Conservation (phyloP, 768 basidiomycete species). For the Baorangia bicolor region DNA sequence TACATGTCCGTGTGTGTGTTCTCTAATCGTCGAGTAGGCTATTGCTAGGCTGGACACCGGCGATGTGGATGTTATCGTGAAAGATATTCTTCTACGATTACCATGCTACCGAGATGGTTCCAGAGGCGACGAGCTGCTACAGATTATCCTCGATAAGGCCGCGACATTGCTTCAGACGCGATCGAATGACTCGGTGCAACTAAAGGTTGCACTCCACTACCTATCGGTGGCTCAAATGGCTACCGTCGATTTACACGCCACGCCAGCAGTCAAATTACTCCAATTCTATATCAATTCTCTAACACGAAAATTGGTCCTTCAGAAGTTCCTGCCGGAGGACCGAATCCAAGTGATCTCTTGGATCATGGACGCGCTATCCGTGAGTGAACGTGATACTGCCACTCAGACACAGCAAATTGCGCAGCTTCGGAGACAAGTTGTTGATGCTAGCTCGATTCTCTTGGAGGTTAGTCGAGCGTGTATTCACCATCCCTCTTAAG, state of each 20-base stretch:
- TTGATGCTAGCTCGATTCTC: slow-evolving; percentile 50
- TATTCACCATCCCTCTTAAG: neutral
- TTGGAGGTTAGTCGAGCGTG: slow-evolving; percentile 39
- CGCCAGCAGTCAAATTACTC: slow-evolving; percentile 46
- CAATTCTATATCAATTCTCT: slow-evolving; percentile 50
- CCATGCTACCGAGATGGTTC: slow-evolving; percentile 40
- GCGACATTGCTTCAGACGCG: slow-evolving; percentile 32
- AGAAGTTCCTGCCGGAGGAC: slow-evolving; percentile 43
- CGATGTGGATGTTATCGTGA: slow-evolving; percentile 49
- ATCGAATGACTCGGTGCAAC: slow-evolving; percentile 30
- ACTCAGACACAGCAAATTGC: slow-evolving; percentile 29
- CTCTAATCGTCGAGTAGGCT: slow-evolving; percentile 38
- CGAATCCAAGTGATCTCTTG: slow-evolving; percentile 46
- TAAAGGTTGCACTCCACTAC: slow-evolving; percentile 41
- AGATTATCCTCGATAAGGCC: slow-evolving; percentile 39
- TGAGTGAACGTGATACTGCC: slow-evolving; percentile 34
- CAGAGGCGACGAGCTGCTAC: slow-evolving; percentile 41
- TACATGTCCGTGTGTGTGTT: neutral
- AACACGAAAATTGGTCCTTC: slow-evolving; percentile 46
- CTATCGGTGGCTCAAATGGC: slow-evolving; percentile 47
- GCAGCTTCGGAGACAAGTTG: slow-evolving; percentile 44
- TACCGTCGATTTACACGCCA: slow-evolving; percentile 40
- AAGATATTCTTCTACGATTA: slow-evolving; percentile 51
- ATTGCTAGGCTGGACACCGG: slow-evolving; percentile 41
- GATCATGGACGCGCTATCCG: slow-evolving; percentile 44